Evolutionary conservation across 148 eudicot species (phyloP).

Genomic region (Oxyria digyna): DNA sequence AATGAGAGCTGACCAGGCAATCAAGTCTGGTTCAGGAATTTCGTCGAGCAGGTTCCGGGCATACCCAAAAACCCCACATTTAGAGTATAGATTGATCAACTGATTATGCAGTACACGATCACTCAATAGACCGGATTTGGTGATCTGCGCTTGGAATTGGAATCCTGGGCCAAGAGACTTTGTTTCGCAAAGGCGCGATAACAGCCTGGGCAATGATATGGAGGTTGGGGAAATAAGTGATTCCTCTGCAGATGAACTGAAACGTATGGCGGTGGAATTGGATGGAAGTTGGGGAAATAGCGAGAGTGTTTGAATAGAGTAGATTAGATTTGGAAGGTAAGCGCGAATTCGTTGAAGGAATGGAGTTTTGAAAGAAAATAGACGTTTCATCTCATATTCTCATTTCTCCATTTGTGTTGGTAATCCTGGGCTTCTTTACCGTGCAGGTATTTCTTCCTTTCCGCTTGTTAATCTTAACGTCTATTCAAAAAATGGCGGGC

Average conservation of each 20-base stretch:
- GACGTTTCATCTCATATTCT: conserved; percentile 12
- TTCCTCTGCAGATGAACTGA: conserved; percentile 7
- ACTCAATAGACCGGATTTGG: conserved; percentile 30
- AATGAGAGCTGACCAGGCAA: conserved; percentile 69
- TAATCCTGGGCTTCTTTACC: not conserved
- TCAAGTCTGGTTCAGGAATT: conserved; percentile 58
- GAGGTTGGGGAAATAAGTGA: conserved; percentile 10
- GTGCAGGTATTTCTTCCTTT: no score
- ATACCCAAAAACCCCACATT: conserved; percentile 33
- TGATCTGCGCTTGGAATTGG: conserved; percentile 42
- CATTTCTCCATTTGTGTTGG: not conserved
- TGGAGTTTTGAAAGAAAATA: conserved; percentile 21
- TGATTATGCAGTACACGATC: conserved; percentile 33
- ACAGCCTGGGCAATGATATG: conserved; percentile 26
- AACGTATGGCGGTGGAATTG: conserved; percentile 5
- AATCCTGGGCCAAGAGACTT: conserved; percentile 39
- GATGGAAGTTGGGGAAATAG: not conserved
- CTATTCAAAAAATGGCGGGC: no score
- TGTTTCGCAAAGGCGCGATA: conserved; percentile 30
- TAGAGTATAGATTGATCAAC: conserved; percentile 48
- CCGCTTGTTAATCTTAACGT: no score
- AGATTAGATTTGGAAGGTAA: not conserved
- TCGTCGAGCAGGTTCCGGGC: conserved; percentile 62
- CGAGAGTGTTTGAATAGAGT: conserved; percentile 15
- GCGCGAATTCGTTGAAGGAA: conserved; percentile 16